Base-by-base conservation (phyloP, 257 asterid species). In the Ilex aquifolium region DNA sequence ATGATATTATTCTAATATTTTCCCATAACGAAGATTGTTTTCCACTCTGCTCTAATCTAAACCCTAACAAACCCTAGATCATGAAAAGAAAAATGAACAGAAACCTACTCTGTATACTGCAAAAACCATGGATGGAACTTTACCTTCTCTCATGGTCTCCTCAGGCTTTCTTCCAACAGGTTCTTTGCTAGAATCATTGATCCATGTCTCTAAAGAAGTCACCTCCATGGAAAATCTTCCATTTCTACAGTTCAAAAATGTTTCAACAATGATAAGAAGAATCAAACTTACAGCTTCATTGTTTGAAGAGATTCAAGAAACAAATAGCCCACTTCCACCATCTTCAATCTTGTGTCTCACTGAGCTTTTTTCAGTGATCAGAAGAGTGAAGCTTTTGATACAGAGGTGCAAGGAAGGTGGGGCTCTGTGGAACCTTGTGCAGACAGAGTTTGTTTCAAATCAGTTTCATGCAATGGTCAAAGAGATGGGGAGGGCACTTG, bases 401-500 rank as follows among this genome's bases (percentile, higher is more conserved):
- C 82, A 76, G 68, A 74, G 74, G 59, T 83, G 84, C 69, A 67
- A 67, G 13, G 85, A 85, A 51, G 88, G 83, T 5, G 87, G 92
- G 67, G 73, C 74, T 53, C 53, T 85, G 29, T 90, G 97, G 97
- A 90, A 68, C 66, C 81, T 90, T n/a, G 61, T 82, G 80, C 95
- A 85, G 55, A 87, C 90, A 6, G 87, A 90, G 50, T 31, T 68
- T 13, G 12, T 77, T 9, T 78, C 97, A 0, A 66, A 82, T 78
- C 95, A 83, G 36, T 83, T 83, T 61, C 69, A 79, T 13, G 66
- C 58, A 5, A 30, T 72, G 14, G 85, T 64, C 54, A 83, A 74
- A 53, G 97, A 90, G 71, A 87, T 87, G 83, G 92, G 78, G 0
- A 76, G 80, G 29, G 95, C 95, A 44, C 95, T 90, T 13, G 95